Evolutionary conservation across 2,329 filamentous ascomycete species (phyloP), one percentile per base, ranked within the genome.

Genomic region (Aspergillus floridensis): DNA sequence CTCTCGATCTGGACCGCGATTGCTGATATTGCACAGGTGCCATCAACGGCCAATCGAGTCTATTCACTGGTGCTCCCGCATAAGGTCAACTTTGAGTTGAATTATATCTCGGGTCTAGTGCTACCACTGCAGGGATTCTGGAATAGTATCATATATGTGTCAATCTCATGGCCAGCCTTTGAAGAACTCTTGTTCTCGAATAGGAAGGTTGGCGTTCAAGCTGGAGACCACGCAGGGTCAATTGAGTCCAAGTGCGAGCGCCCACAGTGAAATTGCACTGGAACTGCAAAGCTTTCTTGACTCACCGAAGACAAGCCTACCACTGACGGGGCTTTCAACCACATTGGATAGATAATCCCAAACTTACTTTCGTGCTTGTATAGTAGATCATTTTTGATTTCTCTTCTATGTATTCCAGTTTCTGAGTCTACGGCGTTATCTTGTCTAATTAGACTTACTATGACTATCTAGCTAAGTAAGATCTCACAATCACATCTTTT

Each of bases 81-180:
- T 26, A 59, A 80, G 4, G 75, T 82, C 0, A 82, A 80, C 14
- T 81, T 87, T 29, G 78, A 81, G 0, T 82, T 95, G 24, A 86
- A 91, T 67, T 86, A 89, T 64, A 84, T 87, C 64, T 88, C 88
- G 22, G 86, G 89, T 0, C 82, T 91, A 46, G 90, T 95, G 1
- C 81, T 96, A 8, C 91, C 91, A 0, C 81, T 92, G 0, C 91
- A 96, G 71, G 91, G 91, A 0, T 90, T 93, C 68, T 95, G 91
- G 90, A 96, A 96, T 72, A 85, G 87, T 19, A 74, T 90, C 59
- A 91, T 96, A 65, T 96, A 95, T 74, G 76, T 86, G 16, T 81
- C 84, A 11, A 91, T 89, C 1, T 91, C 88, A 5, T 85, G 86
- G 80, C 75, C 83, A 53, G 87, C 87, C 0, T 87, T 86, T 69